Evolutionary conservation across 2,329 filamentous ascomycete genomes (phyloP).

Genomic region (Talaromyces albobiverticillius): DNA sequence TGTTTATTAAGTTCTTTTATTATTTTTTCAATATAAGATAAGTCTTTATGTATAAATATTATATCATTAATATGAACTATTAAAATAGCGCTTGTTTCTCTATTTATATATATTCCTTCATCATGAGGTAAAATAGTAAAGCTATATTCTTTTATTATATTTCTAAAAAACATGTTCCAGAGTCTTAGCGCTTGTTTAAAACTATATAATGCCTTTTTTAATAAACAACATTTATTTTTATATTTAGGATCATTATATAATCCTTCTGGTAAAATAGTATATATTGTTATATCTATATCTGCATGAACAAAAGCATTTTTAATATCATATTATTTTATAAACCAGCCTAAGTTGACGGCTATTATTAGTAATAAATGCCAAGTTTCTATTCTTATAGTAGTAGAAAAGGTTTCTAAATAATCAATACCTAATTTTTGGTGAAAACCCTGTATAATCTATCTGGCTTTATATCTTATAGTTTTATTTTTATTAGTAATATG

Average conservation of each 20-base stretch:
- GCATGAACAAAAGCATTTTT: neutral
- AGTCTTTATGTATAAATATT: neutral
- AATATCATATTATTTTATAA: neutral
- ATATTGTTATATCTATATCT: neutral
- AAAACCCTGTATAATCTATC: neutral
- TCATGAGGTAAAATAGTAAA: neutral
- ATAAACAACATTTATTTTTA: neutral
- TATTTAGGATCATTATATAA: neutral
- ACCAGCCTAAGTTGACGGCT: neutral
- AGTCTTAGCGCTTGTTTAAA: neutral
- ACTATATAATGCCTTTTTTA: neutral
- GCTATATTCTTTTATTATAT: neutral
- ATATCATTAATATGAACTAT: neutral
- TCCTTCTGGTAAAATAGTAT: neutral
- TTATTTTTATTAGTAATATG: neutral
- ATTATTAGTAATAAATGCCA: neutral
- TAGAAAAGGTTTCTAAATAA: slow-evolving; percentile 4
- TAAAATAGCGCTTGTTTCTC: neutral
- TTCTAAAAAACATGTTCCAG: neutral
- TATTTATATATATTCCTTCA: neutral
- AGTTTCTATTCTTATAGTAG: neutral
- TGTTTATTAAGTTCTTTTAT: no score
- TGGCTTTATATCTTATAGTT: neutral
- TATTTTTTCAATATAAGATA: no score
- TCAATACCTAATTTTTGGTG: neutral